Base-by-base conservation (phyloP, 768 basidiomycete species). In the Suillus luteus region DNA sequence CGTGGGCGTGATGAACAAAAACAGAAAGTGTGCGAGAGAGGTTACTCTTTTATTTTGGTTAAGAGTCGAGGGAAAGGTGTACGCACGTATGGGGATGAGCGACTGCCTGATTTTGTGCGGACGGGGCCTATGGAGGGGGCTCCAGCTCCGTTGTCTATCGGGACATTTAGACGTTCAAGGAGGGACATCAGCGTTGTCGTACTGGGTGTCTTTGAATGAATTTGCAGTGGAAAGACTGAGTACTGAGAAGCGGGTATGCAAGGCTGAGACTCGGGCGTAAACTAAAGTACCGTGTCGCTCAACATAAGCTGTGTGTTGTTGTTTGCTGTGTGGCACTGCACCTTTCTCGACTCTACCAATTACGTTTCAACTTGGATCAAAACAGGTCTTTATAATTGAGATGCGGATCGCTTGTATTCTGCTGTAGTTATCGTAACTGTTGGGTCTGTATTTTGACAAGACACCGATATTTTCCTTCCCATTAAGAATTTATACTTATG, bases 71-170 rank as follows among this genome's bases (percentile, higher is more conserved):
- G 33, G 66, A 75, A 76, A 73, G 70, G 57, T 63, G 40, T 74
- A 75, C 74, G 74, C 74, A 75, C 74, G 69, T 75, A 75, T 55
- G 75, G 74, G 71, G 74, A 75, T 58, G 44, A 63, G 65, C 74
- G 67, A 64, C 64, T 74, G 62, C 67, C 68, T 48, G 74, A 73
- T 38, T 74, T 75, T 40, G 74, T 68, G 9, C 74, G 74, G 2
- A 72, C 66, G 14, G 74, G 75, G 7, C 75, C 75, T 8, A 61
- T 60, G 5, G 61, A 41, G 2, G 57, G 57, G 17, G 24, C 57
- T 31, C 51, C 51, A 7, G 15, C 15, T 27, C 49, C 49, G 33
- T 73, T 69, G 33, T 76, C 73, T 1, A 66, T 72, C 19, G 69
- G 59, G 51, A 65, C 70, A 24, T 73, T 73, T 2, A 75, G 51